Percentiles rank a stretch among this genome's conserved stretches.
phyloP scores from a whole-genome alignment of 1,139 yeast species.

The Hyphopichia burtonii region DNA sequence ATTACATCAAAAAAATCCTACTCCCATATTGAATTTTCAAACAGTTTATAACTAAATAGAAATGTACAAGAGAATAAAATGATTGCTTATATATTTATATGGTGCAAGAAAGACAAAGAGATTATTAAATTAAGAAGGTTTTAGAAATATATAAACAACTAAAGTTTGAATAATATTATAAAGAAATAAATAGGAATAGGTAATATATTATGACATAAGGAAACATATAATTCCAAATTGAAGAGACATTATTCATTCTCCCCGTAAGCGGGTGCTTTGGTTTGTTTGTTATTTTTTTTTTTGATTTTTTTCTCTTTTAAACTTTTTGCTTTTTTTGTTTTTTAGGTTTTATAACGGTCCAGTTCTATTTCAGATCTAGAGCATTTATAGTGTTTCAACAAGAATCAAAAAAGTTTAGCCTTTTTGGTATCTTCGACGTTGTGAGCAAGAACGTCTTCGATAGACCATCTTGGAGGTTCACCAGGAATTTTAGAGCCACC shows the following conservation, averaged over 20 bases:
- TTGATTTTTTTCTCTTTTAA: no score
- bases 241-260: neutral
- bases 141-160: neutral
- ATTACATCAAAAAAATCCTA: no score
- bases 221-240: neutral
- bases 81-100: no score
- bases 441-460: conserved; percentile 72
- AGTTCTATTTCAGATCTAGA: no score
- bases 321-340: no score
- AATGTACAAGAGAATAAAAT: no score
- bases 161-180: neutral
- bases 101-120: neutral
- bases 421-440: conserved; percentile 71
- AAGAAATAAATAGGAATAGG: neutral
- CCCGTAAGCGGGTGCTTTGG: no score
- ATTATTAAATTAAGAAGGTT: neutral
- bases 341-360: no score
- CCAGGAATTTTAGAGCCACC: conserved; percentile 61
- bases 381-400: no score
- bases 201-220: neutral
- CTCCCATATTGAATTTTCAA: no score
- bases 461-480: conserved; percentile 70
- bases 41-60: no score
- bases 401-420: conserved; percentile 12
- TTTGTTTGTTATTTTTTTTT: no score